Evolutionary conservation across 495 filamentous ascomycete genomes (phyloP), one percentile per base, ranked within the genome.

Genomic region (Talaromyces borbonicus): DNA sequence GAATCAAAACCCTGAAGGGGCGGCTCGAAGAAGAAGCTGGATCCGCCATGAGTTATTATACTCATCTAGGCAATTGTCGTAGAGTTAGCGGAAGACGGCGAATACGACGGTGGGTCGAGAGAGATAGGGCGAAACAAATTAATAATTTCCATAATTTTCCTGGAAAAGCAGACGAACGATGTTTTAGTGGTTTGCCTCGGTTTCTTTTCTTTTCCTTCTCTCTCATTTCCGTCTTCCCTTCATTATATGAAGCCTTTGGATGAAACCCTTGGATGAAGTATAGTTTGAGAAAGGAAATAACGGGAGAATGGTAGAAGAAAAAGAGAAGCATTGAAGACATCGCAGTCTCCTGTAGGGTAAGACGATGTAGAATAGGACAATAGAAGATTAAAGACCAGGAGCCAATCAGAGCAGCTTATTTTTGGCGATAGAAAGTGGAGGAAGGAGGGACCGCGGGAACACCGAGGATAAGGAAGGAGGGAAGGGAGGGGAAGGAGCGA

Each of bases 391-490:
- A n/a, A n/a, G n/a, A n/a, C n/a, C 6, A 20, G 7, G 35, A 38
- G 35, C 35, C 35, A 38, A 38, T 38, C 35, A 38, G 35, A 20
- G 11, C 16, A 20, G 16, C 11, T 4, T 1, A 35, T 35, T 8
- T 16, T 7, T n/a, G n/a, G 12, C 31, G 18, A 11, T 14, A 16
- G 33, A 2, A 11, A 15, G 33, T 18, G n/a, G 33, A 38, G 35
- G 35, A 38, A 38, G 35, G 35, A 38, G 35, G 16, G 35, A 38
- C 35, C 22, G 35, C n/a, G n/a, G n/a, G n/a, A n/a, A n/a, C n/a
- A n/a, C n/a, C n/a, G n/a, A n/a, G n/a, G n/a, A n/a, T n/a, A n/a
- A n/a, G n/a, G n/a, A n/a, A n/a, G n/a, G n/a, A n/a, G n/a, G n/a
- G n/a, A n/a, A n/a, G n/a, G n/a, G n/a, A n/a, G n/a, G n/a, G n/a